These are phyloP conservation scores for Onygenales sp. DNA, from an alignment of 2,329 filamentous ascomycete genomes.

Conservation along the genomic window DNA sequence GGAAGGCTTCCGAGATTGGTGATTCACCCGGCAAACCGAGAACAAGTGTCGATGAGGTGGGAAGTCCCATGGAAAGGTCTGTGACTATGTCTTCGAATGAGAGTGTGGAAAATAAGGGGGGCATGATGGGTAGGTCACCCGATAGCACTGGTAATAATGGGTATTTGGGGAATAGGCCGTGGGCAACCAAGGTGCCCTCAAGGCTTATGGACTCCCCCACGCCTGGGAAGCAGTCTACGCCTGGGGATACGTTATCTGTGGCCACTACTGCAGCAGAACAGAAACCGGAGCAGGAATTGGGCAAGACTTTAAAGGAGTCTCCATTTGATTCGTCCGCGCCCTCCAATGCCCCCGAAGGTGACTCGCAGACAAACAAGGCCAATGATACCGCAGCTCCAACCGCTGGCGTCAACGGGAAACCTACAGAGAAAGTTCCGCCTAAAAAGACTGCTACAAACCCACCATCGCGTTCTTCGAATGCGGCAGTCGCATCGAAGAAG, in stretches of 20 bases:
- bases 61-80: constrained; percentile 16
- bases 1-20: constrained; percentile 25
- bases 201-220: background rate
- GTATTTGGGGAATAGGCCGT: constrained; percentile 13
- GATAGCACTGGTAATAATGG: background rate
- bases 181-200: constrained; percentile 1
- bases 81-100: constrained; percentile 7
- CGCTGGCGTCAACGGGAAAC: constrained; percentile 7
- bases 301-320: constrained; percentile 22
- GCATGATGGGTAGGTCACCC: background rate
- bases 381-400: background rate
- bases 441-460: constrained; percentile 15
- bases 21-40: constrained; percentile 23
- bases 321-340: constrained; percentile 16
- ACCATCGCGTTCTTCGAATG: constrained; percentile 20
- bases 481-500: constrained; percentile 17
- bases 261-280: background rate
- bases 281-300: constrained; percentile 10
- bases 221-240: background rate
- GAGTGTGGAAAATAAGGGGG: constrained; percentile 1
- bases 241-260: background rate
- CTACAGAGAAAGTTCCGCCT: constrained; percentile 3
- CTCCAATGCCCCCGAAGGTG: constrained; percentile 3
- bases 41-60: constrained; percentile 23
- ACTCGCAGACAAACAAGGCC: background rate